Percentiles rank a stretch among this genome's conserved stretches.
Evolutionary conservation across 75 land plant species (phyloP).

Genomic region (Larix kaempferi): DNA sequence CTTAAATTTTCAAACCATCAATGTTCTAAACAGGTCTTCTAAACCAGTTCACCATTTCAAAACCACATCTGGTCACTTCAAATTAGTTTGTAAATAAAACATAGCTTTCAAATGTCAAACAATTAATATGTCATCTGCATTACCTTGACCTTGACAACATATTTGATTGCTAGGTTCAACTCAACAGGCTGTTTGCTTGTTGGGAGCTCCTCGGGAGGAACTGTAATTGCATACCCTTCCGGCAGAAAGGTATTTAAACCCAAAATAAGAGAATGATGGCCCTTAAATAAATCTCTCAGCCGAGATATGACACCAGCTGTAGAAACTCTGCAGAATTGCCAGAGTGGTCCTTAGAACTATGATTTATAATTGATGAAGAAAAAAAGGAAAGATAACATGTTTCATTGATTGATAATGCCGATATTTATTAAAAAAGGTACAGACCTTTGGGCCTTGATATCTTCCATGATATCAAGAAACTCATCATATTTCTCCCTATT

Average conservation of each 20-base stretch:
- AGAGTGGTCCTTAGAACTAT: not conserved
- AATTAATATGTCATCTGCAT: not conserved
- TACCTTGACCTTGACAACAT: constrained; percentile 96
- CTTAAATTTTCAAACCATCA: not conserved
- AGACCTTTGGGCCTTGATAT: constrained; percentile 81
- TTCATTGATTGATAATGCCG: not conserved
- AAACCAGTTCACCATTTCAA: not conserved
- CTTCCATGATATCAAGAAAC: constrained; percentile 88
- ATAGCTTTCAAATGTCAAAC: not conserved
- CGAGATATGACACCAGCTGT: constrained; percentile 74
- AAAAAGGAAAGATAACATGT: not conserved
- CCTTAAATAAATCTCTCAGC: constrained; percentile 84
- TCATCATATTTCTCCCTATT: constrained; percentile 72
- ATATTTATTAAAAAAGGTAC: not conserved
- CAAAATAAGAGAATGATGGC: constrained; percentile 68
- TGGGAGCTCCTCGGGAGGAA: constrained; percentile 56
- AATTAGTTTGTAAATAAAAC: not conserved
- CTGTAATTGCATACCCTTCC: constrained; percentile 82
- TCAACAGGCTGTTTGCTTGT: constrained; percentile 69
- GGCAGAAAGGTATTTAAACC: constrained; percentile 95
- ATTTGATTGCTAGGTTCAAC: constrained; percentile 77
- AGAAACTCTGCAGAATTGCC: constrained; percentile 44
- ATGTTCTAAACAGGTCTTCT: not conserved
- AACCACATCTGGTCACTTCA: not conserved
- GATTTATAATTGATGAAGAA: not conserved